These are phyloP conservation scores for Quercus wislizeni DNA, from an alignment of 306 rosid species.

Conservation along the genomic window DNA sequence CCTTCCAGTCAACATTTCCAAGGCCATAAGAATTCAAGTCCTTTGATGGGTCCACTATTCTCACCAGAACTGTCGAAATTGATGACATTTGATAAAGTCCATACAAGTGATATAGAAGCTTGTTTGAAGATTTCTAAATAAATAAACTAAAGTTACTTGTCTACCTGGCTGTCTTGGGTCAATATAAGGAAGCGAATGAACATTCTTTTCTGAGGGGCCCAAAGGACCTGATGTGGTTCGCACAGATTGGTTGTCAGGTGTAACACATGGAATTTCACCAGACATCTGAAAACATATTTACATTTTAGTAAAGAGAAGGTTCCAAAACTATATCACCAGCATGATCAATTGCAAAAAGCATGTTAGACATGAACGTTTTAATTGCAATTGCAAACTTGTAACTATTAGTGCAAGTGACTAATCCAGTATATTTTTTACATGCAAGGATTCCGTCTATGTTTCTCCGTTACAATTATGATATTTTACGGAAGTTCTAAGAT, in stretches of 20 bases:
- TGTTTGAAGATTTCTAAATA: background rate
- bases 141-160: slow-evolving; percentile 4
- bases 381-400: background rate
- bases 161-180: slow-evolving; percentile 97
- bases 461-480: too few species aligned
- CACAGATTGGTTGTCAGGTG: slow-evolving; percentile 88
- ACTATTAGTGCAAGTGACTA: background rate
- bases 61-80: slow-evolving; percentile 69
- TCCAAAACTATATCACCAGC: background rate
- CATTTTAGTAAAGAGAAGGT: background rate
- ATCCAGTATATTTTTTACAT: too few species aligned
- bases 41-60: slow-evolving; percentile 91
- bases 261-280: slow-evolving; percentile 87
- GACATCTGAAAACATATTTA: slow-evolving; percentile 55
- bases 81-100: slow-evolving; percentile 12
- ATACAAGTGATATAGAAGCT: slow-evolving; percentile 10
- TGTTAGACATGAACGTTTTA: background rate
- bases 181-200: slow-evolving; percentile 55
- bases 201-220: slow-evolving; percentile 71
- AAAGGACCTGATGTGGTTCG: slow-evolving; percentile 91
- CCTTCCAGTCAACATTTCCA: slow-evolving; percentile 99
- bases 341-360: background rate
- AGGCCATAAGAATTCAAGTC: slow-evolving; percentile 95
- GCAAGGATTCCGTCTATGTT: too few species aligned
- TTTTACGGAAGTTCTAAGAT: too few species aligned